Conservation (phyloP, 257 asterid species). For the Capsicum rhomboideum region DNA sequence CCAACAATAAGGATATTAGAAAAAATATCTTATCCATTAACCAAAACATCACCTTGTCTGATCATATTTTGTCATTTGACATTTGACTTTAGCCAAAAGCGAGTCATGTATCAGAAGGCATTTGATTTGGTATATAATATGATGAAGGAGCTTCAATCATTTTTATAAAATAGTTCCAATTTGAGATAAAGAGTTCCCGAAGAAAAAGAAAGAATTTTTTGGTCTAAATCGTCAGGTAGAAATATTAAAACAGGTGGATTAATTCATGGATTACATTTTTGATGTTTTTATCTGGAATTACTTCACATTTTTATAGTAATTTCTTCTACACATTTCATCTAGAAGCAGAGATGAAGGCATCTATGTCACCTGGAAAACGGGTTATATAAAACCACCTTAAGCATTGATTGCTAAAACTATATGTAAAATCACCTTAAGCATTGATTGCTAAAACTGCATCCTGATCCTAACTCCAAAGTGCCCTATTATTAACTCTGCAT, state of each 20-base stretch:
- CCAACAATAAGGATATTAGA: neutral
- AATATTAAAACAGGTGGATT: neutral
- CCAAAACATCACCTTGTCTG: neutral
- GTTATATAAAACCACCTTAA: neutral
- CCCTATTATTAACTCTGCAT: neutral
- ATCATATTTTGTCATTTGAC: neutral
- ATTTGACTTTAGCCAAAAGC: neutral
- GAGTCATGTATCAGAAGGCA: neutral
- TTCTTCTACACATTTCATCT: neutral
- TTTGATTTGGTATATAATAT: neutral
- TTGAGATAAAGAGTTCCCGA: neutral
- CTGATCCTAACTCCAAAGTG: neutral
- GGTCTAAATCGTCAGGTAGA: neutral
- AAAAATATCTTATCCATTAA: neutral
- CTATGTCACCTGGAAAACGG: neutral
- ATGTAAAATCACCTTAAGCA: neutral
- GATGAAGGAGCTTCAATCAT: neutral
- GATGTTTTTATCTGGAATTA: neutral
- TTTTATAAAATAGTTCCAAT: neutral
- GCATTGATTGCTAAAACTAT: neutral
- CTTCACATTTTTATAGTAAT: neutral
- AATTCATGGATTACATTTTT: neutral
- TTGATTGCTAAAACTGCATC: neutral
- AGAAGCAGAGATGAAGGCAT: neutral
- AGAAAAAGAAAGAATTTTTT: neutral